These are phyloP conservation scores for Aspergillus olivimuriae DNA, from an alignment of 495 filamentous ascomycete genomes.

Conservation along the genomic window DNA sequence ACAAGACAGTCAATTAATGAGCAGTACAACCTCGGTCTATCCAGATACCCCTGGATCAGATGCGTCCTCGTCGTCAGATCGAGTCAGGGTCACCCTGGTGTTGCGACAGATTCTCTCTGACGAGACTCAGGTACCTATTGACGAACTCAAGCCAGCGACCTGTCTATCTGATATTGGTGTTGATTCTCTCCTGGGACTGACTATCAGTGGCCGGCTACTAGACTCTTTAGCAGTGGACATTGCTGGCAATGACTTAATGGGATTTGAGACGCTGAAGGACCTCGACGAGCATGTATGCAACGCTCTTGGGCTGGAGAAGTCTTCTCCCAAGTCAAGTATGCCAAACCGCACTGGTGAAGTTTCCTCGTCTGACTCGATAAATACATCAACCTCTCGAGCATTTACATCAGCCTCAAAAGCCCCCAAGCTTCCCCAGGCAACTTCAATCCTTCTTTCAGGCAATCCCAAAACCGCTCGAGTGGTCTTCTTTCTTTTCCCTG, in stretches of 20 bases:
- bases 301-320: no score
- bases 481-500: constrained; percentile 30
- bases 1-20: neutral
- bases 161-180: constrained; percentile 41
- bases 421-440: neutral
- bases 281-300: no score
- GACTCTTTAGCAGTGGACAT: constrained; percentile 33
- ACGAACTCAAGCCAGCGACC: constrained; percentile 29
- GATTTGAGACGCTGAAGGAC: constrained; percentile 40
- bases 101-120: constrained; percentile 31
- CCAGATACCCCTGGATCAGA: neutral
- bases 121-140: constrained; percentile 34
- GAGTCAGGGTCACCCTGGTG: neutral
- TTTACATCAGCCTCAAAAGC: no score
- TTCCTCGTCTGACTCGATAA: no score
- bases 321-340: no score
- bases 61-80: neutral
- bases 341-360: no score
- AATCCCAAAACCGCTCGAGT: constrained; percentile 15
- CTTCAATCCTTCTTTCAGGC: constrained; percentile 23
- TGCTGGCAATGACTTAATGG: constrained; percentile 42
- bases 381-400: no score
- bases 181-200: constrained; percentile 44
- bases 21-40: neutral
- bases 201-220: constrained; percentile 29